Evolutionary conservation across 2,329 filamentous ascomycete species (phyloP).

Genomic region (Thermothelomyces thermophilus): DNA sequence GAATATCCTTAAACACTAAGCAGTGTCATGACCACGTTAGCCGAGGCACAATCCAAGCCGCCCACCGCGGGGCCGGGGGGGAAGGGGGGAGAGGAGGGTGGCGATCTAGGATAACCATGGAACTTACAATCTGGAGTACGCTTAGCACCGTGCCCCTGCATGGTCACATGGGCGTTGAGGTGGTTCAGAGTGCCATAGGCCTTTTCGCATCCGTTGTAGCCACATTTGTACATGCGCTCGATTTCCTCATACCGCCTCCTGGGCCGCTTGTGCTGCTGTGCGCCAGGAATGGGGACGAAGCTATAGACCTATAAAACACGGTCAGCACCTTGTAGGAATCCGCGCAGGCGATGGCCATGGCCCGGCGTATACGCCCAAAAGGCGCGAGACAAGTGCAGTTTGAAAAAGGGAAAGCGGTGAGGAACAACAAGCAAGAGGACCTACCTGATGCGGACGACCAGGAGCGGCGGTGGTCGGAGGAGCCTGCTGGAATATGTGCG

Average conservation of each 20-base stretch:
- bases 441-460: slow-evolving; percentile 52
- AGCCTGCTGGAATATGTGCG: slow-evolving; percentile 50
- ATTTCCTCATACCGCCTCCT: slow-evolving; percentile 95
- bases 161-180: slow-evolving; percentile 94
- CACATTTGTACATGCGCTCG: slow-evolving; percentile 99
- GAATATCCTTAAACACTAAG: slow-evolving; percentile 96
- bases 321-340: slow-evolving; percentile 8
- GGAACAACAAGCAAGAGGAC: neutral
- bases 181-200: slow-evolving; percentile 97
- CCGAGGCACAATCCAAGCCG: no score
- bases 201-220: slow-evolving; percentile 97
- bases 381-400: neutral
- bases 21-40: no score
- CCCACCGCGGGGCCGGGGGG: no score
- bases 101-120: no score
- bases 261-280: slow-evolving; percentile 94
- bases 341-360: no score
- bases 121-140: slow-evolving; percentile 90
- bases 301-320: slow-evolving; percentile 70
- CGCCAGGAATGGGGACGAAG: slow-evolving; percentile 93
- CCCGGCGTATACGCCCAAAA: neutral
- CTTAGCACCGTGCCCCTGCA: slow-evolving; percentile 95
- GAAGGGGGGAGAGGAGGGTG: no score
- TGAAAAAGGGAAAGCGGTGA: neutral
- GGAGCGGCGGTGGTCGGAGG: slow-evolving; percentile 50